Conservation (phyloP, 345 rosid genomes). For the Gossypioides kirkii region DNA sequence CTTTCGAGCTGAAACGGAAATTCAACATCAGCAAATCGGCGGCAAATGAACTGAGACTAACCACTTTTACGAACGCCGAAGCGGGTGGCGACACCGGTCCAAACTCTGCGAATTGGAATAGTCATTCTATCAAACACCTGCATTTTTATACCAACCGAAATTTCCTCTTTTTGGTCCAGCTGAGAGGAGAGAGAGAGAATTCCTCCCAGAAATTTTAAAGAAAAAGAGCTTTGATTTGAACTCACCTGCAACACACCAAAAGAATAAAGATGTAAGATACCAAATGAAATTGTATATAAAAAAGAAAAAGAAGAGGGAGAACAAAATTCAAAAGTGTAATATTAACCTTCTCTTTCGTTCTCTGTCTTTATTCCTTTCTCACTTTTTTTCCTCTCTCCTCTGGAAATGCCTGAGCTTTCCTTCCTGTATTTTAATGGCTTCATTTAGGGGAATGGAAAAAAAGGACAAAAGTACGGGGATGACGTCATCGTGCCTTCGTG, state of each 20-base stretch:
- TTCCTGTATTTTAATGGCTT: background rate
- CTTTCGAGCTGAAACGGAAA: background rate
- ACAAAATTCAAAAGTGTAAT: background rate
- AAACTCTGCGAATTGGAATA: constrained; percentile 29
- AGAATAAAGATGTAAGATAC: background rate
- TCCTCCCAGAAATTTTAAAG: background rate
- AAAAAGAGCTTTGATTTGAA: background rate
- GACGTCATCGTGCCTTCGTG: constrained; percentile 15
- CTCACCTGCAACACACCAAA: background rate
- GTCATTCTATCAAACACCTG: constrained; percentile 22
- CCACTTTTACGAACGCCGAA: constrained; percentile 32
- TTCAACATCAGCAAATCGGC: background rate
- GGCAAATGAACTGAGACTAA: constrained; percentile 6
- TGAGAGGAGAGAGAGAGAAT: constrained; percentile 14
- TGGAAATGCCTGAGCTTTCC: background rate
- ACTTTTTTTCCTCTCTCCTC: background rate
- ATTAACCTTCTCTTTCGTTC: constrained; percentile 9
- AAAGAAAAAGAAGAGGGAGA: background rate
- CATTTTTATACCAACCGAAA: constrained; percentile 14
- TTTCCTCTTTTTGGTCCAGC: constrained; percentile 11
- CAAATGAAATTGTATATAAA: background rate
- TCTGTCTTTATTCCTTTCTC: background rate
- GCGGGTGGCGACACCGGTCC: constrained; percentile 31
- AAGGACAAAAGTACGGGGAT: background rate
- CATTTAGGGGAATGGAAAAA: background rate